Conservation (phyloP, 345 rosid genomes). For the Salix purpurea region DNA sequence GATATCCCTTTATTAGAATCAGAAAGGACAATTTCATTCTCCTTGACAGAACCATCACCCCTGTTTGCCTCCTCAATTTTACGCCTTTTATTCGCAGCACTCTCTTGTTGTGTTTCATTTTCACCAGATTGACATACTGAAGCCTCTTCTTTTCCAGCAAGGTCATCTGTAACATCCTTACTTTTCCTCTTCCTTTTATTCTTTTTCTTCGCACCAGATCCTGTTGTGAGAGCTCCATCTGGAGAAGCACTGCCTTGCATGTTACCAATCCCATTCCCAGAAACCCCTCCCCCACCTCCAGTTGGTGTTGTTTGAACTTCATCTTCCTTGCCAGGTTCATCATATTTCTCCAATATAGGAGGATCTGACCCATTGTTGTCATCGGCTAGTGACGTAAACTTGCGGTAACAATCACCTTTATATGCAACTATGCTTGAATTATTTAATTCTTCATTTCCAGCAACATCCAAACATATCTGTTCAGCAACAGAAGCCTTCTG, state of each 20-base stretch:
- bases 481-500: conserved; percentile 8
- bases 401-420: neutral
- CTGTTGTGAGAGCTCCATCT: conserved; percentile 15
- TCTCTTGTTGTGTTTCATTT: conserved; percentile 3
- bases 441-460: neutral
- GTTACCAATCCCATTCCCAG: conserved; percentile 5
- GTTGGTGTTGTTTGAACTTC: conserved; percentile 7
- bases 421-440: conserved; percentile 7
- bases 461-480: conserved; percentile 5
- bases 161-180: conserved; percentile 3
- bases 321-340: neutral
- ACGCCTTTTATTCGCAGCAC: conserved; percentile 25
- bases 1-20: conserved; percentile 9
- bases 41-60: conserved; percentile 6
- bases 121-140: neutral
- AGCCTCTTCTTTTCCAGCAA: conserved; percentile 20
- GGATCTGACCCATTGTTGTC: neutral
- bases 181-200: conserved; percentile 15
- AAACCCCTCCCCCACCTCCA: conserved; percentile 10
- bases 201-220: conserved; percentile 16
- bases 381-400: conserved; percentile 1
- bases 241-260: neutral
- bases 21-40: conserved; percentile 2
- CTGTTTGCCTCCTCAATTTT: conserved; percentile 13
- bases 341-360: conserved; percentile 12